phyloP scores from a whole-genome alignment of 2,329 filamentous ascomycete species.

The Fusarium siculi region DNA sequence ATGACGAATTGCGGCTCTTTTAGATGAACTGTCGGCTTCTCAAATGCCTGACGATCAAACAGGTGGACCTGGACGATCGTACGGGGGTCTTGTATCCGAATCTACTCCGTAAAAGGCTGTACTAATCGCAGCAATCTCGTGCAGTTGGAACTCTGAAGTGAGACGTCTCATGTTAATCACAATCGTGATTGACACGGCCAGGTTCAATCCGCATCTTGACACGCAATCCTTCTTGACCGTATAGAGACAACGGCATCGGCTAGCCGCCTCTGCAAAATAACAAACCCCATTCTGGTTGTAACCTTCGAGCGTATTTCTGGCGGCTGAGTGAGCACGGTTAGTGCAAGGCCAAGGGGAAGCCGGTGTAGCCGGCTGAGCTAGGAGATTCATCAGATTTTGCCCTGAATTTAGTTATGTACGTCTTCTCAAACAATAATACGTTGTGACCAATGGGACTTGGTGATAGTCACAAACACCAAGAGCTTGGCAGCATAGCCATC shows the following conservation, averaged over 20 bases:
- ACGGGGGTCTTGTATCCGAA: slow-evolving; percentile 6
- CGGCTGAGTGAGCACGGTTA: slow-evolving; percentile 35
- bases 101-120: background rate
- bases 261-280: slow-evolving; percentile 8
- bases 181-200: slow-evolving; percentile 3
- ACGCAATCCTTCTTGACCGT: slow-evolving; percentile 24
- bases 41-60: slow-evolving; percentile 39
- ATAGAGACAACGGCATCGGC: background rate
- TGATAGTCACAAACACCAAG: slow-evolving; percentile 5
- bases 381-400: slow-evolving; percentile 12
- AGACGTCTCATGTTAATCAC: slow-evolving; percentile 13
- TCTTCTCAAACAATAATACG: slow-evolving; percentile 7
- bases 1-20: slow-evolving; percentile 27
- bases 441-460: slow-evolving; percentile 2
- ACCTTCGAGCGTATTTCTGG: slow-evolving; percentile 14
- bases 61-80: slow-evolving; percentile 34
- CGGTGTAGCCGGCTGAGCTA: slow-evolving; percentile 25
- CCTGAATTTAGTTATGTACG: slow-evolving; percentile 4
- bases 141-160: slow-evolving; percentile 12
- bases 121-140: background rate
- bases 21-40: slow-evolving; percentile 30
- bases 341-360: slow-evolving; percentile 29
- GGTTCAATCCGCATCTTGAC: slow-evolving; percentile 31
- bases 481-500: slow-evolving; percentile 22
- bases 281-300: slow-evolving; percentile 21